Evolutionary conservation across 768 basidiomycete species (phyloP), one percentile per base, ranked within the genome.

Genomic region (Kwoniella mangroviensis): DNA sequence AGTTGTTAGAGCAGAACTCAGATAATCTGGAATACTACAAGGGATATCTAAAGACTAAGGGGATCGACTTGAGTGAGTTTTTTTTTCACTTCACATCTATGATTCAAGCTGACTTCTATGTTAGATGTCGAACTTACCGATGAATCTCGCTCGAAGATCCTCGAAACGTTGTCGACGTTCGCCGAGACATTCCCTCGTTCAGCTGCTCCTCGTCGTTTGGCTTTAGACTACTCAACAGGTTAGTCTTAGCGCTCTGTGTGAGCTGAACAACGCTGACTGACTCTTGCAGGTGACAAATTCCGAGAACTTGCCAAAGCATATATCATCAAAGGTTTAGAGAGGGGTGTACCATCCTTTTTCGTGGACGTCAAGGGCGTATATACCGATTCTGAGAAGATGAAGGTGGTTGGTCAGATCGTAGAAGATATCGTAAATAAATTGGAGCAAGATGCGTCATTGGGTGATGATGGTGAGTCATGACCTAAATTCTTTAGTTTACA

Each of bases 261-360:
- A 45, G 43, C 22, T 60, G 22, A 54, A 60, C 19, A 17, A 52
- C 17, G 41, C 45, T 64, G 62, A 69, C 17, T 34, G 21, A 17
- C 3, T 52, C 12, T 24, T 45, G 34, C 76, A 88, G 91, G 88
- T 22, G 89, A 90, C 21, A 84, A 87, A 22, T 98, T 98, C 85
- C 87, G 85, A 63, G 82, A 85, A 40, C 85, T 91, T 12, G 88
- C 88, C 6, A 85, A 86, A 67, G 83, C 86, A 4, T 98, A 98
- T 82, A 83, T 98, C 57, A 77, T 86, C 6, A 85, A 86, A 4
- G 91, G 88, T 10, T 85, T 99, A 13, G 86, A 86, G 52, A 93
- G 92, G 79, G 96, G 95, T 73, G 86, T 98, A 49, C 97, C 97
- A 2, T 97, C 94, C 2, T 85, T 98, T 2, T 99, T 98, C 78